phyloP scores from a whole-genome alignment of 805 yeast species.

The Sporopachydermia lactativora region DNA sequence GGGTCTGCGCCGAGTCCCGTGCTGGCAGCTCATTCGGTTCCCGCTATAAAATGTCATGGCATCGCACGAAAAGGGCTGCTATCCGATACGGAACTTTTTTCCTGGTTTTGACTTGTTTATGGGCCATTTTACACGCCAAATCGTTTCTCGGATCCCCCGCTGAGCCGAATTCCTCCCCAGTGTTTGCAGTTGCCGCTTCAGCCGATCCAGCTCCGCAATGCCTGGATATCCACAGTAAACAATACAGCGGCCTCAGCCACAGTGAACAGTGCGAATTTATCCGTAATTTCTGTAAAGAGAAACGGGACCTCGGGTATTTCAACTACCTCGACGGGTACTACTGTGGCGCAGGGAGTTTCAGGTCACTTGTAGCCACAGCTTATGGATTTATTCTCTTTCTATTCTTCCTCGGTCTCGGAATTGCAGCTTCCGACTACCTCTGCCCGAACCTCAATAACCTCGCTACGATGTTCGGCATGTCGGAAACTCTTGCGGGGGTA shows the following conservation, averaged over 20 bases:
- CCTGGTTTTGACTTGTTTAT: too few species aligned
- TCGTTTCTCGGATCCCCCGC: too few species aligned
- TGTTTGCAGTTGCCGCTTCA: too few species aligned
- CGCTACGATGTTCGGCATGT: slow-evolving; percentile 22
- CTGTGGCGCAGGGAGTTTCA: neutral
- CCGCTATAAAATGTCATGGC: too few species aligned
- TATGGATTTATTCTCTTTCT: neutral
- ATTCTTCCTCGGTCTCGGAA: slow-evolving; percentile 22
- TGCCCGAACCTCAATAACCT: slow-evolving; percentile 28
- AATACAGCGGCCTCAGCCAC: neutral
- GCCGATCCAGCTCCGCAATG: too few species aligned
- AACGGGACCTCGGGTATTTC: neutral
- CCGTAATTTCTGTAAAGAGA: neutral
- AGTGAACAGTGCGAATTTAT: neutral
- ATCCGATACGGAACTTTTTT: too few species aligned
- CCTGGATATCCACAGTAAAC: neutral
- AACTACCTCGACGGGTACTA: neutral
- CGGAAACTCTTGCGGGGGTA: slow-evolving; percentile 29
- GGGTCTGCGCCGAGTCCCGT: too few species aligned
- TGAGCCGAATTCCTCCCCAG: too few species aligned
- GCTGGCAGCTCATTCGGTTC: too few species aligned
- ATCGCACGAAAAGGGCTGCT: too few species aligned
- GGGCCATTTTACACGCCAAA: too few species aligned
- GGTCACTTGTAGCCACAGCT: neutral
- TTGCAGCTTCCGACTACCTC: slow-evolving; percentile 27